Evolutionary conservation across 805 yeast species (phyloP), one percentile per base, ranked within the genome.

Genomic region (Zygotorulaspora chibaensis): DNA sequence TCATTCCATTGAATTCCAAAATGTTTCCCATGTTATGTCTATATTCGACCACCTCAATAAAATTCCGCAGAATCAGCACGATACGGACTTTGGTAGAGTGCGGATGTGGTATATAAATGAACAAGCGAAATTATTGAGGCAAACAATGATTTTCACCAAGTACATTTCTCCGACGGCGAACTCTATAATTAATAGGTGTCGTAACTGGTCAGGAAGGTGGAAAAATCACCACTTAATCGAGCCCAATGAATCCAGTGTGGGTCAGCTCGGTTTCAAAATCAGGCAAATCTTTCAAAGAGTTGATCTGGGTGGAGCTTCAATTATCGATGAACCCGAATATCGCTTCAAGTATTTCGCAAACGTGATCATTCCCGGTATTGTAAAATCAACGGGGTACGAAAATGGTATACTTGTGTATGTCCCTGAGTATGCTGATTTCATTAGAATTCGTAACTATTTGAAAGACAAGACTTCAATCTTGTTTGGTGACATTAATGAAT

Each of bases 61-160:
- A 45, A 79, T 89, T 38, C 98, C 98, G 5, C 78, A 79, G 51
- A 79, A 83, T 41, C 81, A 85, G 52, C 89, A 81, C 52, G 84
- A 81, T 46, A 84, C 95, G 12, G 99, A 93, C 66, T 93, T 93
- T 65, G 80, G 93, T 46, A 76, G 99, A 55, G 83, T 93, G 31
- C 76, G 96, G 56, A 84, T 86, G 84, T 90, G 96, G 95, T 81
- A 84, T 30, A 82, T 93, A 52, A 90, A 93, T 58, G 95, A 87
- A 51, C 82, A 87, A 55, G 83, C 87, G 11, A 74, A 72, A 51
- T 70, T 71, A 42, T 72, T 91, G 45, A 77, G 96, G 23, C 99
- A 93, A 67, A 79, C 85, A 0, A 65, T 93, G 57, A 72, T 86
- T 2, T 83, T 93, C 53, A 71, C 86, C n/a, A 87, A 81, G 55